These are phyloP conservation scores for Aureobasidium vineae DNA, from an alignment of 2,329 filamentous ascomycete species.

Conservation along the genomic window DNA sequence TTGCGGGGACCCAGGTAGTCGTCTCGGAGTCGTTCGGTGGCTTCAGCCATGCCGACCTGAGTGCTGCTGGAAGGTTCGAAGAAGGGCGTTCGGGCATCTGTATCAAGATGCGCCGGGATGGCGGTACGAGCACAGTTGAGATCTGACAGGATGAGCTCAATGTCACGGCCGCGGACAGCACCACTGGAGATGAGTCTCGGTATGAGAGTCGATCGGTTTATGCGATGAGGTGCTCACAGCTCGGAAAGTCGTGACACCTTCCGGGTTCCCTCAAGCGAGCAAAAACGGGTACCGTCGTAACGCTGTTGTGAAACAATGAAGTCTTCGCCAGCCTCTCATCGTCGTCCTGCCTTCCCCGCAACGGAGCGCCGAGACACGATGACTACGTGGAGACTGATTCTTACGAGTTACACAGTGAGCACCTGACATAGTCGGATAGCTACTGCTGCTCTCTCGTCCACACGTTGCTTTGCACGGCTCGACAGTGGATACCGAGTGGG, in stretches of 20 bases:
- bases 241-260: conserved; percentile 10
- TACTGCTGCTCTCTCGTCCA: conserved; percentile 1
- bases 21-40: conserved; percentile 1
- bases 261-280: conserved; percentile 5
- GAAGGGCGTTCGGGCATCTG: conserved; percentile 21
- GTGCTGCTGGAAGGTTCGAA: conserved; percentile 7
- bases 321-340: conserved; percentile 14
- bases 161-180: background rate
- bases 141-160: background rate
- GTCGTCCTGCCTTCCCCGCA: conserved; percentile 6
- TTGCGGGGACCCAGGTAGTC: conserved; percentile 14
- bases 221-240: conserved; percentile 6
- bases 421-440: conserved; percentile 18
- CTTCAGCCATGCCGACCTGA: conserved; percentile 17
- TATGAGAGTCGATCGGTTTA: background rate
- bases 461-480: conserved; percentile 8
- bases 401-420: conserved; percentile 6
- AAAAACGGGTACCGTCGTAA: conserved; percentile 21
- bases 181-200: background rate
- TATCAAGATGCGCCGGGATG: conserved; percentile 8
- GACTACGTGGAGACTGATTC: conserved; percentile 19
- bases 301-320: conserved; percentile 24
- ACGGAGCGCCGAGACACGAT: conserved; percentile 4
- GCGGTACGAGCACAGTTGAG: background rate
- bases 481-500: conserved; percentile 4